These are phyloP conservation scores for Xylaria sp. DNA, from an alignment of 2,329 filamentous ascomycete species.

Conservation along the genomic window DNA sequence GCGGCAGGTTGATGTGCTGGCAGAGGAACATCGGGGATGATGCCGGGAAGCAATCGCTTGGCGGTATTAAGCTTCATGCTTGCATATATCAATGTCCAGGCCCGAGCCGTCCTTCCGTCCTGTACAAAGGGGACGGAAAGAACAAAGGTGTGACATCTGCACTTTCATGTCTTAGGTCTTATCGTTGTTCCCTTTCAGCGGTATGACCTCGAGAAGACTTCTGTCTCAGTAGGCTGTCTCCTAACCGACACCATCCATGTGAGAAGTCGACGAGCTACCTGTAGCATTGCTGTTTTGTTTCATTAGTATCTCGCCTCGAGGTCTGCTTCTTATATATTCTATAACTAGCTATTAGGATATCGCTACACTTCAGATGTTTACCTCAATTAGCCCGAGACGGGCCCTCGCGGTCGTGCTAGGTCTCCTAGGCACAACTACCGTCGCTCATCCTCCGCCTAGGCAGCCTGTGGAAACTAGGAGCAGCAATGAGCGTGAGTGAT, in stretches of 20 bases:
- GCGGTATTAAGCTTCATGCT: constrained; percentile 24
- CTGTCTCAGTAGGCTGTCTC: not conserved
- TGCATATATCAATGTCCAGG: constrained; percentile 20
- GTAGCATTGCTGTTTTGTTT: constrained; percentile 2
- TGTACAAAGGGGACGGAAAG: not conserved
- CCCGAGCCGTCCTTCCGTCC: constrained; percentile 6
- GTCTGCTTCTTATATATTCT: not conserved
- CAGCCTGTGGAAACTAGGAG: constrained; percentile 11
- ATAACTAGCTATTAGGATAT: constrained; percentile 12
- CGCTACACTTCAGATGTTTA: constrained; percentile 18
- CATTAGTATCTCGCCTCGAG: not conserved
- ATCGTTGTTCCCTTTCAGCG: not conserved
- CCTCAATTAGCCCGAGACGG: constrained; percentile 11
- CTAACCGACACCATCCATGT: not conserved
- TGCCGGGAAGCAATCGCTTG: constrained; percentile 10
- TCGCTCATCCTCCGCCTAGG: constrained; percentile 28
- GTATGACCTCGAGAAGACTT: not conserved
- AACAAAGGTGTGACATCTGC: not conserved
- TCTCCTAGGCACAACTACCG: constrained; percentile 23
- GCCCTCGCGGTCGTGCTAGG: constrained; percentile 29
- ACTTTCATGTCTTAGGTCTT: not conserved
- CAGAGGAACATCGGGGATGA: constrained; percentile 24
- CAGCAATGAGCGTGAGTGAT: constrained; percentile 31
- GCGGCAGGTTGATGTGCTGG: constrained; percentile 32
- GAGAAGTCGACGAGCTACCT: constrained; percentile 9